Conservation (phyloP, 108 stramenopile genomes). For the Nitzschia sp. region DNA sequence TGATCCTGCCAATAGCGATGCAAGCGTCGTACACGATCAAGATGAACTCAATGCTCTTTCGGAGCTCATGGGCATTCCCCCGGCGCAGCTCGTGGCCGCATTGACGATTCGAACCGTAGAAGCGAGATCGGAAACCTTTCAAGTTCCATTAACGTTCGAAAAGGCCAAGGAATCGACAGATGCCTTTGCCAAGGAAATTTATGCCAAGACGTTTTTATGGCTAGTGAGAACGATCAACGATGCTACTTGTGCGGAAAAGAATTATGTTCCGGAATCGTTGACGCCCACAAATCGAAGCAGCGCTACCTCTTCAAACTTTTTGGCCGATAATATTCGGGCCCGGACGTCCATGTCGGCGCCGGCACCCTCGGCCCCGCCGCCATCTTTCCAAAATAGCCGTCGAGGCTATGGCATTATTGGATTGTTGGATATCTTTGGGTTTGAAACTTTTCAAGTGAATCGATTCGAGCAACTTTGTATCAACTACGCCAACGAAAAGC, state of each 20-base stretch:
- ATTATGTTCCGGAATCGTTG: slow-evolving; percentile 19
- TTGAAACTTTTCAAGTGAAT: slow-evolving; percentile 92
- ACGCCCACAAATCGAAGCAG: neutral
- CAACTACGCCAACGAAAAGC: slow-evolving; percentile 96
- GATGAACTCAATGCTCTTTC: slow-evolving; percentile 67
- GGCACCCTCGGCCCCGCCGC: neutral
- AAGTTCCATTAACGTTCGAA: slow-evolving; percentile 71
- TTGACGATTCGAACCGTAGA: slow-evolving; percentile 79
- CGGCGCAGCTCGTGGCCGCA: slow-evolving; percentile 40
- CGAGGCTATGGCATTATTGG: slow-evolving; percentile 70
- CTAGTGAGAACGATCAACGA: slow-evolving; percentile 93
- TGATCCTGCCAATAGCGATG: slow-evolving; percentile 54
- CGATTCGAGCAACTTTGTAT: slow-evolving; percentile 94
- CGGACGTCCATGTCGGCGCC: neutral
- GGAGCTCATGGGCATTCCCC: slow-evolving; percentile 73
- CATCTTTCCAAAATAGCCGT: neutral
- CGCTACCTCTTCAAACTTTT: neutral
- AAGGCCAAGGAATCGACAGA: slow-evolving; percentile 88
- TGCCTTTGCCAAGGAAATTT: slow-evolving; percentile 97
- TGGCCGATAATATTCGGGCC: slow-evolving; percentile 1
- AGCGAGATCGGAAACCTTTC: slow-evolving; percentile 75
- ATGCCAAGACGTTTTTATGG: slow-evolving; percentile 91
- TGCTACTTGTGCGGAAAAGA: slow-evolving; percentile 70
- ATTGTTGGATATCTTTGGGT: slow-evolving; percentile 95
- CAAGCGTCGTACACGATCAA: slow-evolving; percentile 41